Percentiles rank a stretch among this genome's conserved stretches.
Evolutionary conservation across 441 rosid genomes (phyloP).

Genomic region (Dalechampia spathulata): DNA sequence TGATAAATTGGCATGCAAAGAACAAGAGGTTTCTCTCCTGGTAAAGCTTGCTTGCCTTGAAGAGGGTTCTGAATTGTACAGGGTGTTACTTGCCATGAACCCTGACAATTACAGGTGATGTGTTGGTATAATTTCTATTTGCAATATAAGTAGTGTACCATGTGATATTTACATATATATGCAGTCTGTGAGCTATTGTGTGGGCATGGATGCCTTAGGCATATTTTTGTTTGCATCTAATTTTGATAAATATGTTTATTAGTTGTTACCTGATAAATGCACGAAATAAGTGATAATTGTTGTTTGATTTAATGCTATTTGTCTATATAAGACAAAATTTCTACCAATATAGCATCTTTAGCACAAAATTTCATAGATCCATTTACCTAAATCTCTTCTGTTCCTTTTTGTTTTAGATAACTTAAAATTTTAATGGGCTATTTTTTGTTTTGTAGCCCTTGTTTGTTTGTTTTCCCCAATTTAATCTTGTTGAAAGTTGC

Average conservation of each 20-base stretch:
- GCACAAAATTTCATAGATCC: not conserved
- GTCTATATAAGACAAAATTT: not conserved
- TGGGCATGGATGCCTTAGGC: too few relatives aligned
- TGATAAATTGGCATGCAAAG: conserved; percentile 74
- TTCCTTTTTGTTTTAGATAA: too few relatives aligned
- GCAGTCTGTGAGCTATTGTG: not conserved
- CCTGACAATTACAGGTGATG: conserved; percentile 96
- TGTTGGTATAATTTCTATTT: not conserved
- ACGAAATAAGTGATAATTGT: too few relatives aligned
- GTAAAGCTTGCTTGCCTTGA: conserved; percentile 67
- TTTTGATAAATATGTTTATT: not conserved
- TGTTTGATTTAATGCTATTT: too few relatives aligned
- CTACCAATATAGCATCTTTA: not conserved
- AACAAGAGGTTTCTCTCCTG: conserved; percentile 84
- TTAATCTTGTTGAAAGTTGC: not conserved
- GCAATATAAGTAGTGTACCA: not conserved
- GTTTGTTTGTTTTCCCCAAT: not conserved
- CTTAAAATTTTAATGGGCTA: too few relatives aligned
- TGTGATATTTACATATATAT: not conserved
- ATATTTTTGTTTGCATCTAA: not conserved
- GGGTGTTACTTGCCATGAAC: conserved; percentile 75
- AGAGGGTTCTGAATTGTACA: conserved; percentile 74
- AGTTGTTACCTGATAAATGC: too few relatives aligned
- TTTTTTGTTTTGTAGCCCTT: not conserved
- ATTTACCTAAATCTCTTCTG: too few relatives aligned